Evolutionary conservation across 179 eudicot genomes (phyloP).

Genomic region (Spergularia azorica): DNA sequence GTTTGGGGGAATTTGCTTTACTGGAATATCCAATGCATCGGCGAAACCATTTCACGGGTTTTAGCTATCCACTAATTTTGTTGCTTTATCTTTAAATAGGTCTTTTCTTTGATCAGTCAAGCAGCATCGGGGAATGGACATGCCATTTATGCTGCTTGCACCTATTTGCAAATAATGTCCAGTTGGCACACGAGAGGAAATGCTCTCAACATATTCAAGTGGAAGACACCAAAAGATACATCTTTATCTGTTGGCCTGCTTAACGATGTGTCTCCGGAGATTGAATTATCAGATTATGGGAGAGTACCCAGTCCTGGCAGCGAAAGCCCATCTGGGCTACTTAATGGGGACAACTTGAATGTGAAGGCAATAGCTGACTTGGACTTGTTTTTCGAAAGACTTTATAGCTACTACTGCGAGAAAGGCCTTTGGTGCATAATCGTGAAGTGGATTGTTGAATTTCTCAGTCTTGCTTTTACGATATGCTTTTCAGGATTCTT

Average conservation of each 20-base stretch:
- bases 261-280: constrained; percentile 57
- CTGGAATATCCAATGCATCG: not conserved
- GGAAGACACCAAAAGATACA: constrained; percentile 59
- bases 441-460: constrained; percentile 95
- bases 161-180: constrained; percentile 67
- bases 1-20: not conserved
- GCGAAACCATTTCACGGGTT: not conserved
- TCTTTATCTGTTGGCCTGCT: constrained; percentile 61
- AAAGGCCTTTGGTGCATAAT: constrained; percentile 98
- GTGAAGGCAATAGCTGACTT: constrained; percentile 83
- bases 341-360: constrained; percentile 76
- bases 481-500: constrained; percentile 94
- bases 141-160: constrained; percentile 43
- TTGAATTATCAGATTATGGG: constrained; percentile 77
- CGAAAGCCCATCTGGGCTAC: constrained; percentile 95
- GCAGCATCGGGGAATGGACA: constrained; percentile 60
- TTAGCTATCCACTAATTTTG: not conserved
- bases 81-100: constrained; percentile 31
- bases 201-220: constrained; percentile 59
- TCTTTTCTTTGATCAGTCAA: constrained; percentile 31
- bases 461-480: constrained; percentile 81
- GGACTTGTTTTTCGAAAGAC: constrained; percentile 89
- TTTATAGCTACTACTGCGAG: constrained; percentile 91
- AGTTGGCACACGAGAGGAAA: constrained; percentile 68
- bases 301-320: constrained; percentile 83